A percentile compares a stretch with the other conserved stretches of the same genome.
Conservation (phyloP, 208 protist genomes). For the Phytomonas sp. region DNA sequence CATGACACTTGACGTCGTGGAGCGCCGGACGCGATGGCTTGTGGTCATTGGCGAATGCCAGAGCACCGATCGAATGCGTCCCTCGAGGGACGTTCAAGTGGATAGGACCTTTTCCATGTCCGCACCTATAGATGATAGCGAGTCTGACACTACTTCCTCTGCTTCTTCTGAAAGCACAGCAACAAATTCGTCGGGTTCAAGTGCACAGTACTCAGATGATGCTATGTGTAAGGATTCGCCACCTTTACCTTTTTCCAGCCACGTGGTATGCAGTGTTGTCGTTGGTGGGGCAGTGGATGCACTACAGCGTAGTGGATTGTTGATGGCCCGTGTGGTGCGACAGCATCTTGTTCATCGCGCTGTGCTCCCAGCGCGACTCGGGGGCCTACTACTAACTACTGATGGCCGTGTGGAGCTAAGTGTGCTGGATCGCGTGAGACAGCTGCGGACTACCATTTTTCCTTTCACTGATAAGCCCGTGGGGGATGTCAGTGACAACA, state of each 20-base stretch:
- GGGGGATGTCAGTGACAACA: neutral
- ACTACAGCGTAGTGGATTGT: conserved; percentile 12
- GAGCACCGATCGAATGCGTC: neutral
- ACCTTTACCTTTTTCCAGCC: conserved; percentile 12
- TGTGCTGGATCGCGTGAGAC: neutral
- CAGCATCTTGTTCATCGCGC: conserved; percentile 18
- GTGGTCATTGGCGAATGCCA: neutral
- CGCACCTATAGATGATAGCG: neutral
- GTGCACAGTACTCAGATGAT: neutral
- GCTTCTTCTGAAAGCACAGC: conserved; percentile 5
- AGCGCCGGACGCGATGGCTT: neutral
- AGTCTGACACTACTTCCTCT: conserved; percentile 7
- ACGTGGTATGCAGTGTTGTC: conserved; percentile 20
- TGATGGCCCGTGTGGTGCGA: conserved; percentile 13
- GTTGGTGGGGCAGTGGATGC: conserved; percentile 18
- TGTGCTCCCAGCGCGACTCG: conserved; percentile 14
- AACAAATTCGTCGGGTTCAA: neutral
- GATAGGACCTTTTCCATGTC: conserved; percentile 1
- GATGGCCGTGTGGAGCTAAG: neutral
- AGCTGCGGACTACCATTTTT: neutral
- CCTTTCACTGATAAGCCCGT: neutral
- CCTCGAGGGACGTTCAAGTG: neutral
- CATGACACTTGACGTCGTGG: neutral
- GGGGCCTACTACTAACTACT: neutral
- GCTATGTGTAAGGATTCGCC: conserved; percentile 10